These are phyloP conservation scores for Elsinoe fawcettii DNA, from an alignment of 2,329 filamentous ascomycete species.

Conservation along the genomic window DNA sequence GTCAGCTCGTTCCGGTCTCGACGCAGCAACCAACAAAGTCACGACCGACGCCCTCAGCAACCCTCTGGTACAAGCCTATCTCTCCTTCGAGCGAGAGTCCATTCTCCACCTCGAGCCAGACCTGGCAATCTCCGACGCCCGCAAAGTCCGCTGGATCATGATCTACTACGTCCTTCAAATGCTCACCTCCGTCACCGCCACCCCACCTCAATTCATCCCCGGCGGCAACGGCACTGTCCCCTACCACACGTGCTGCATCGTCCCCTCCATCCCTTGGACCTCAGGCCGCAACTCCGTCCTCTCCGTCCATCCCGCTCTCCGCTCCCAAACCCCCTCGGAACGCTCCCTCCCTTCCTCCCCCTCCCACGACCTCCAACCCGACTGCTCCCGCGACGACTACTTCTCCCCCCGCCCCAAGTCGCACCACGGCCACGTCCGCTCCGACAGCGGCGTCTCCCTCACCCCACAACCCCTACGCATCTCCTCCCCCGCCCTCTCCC, in stretches of 20 bases:
- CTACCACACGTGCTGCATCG: constrained; percentile 20
- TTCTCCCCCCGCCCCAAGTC: constrained; percentile 22
- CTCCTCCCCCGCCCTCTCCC: constrained; percentile 13
- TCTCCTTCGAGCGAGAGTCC: constrained; percentile 59
- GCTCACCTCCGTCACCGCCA: constrained; percentile 53
- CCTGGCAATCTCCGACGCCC: constrained; percentile 55
- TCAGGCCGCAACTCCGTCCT: constrained; percentile 49
- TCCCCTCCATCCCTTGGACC: constrained; percentile 40
- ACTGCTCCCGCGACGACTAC: constrained; percentile 38
- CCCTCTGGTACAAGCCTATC: constrained; percentile 59
- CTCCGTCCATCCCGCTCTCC: constrained; percentile 48
- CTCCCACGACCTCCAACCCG: constrained; percentile 33
- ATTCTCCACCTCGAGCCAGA: constrained; percentile 51
- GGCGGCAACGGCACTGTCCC: background rate
- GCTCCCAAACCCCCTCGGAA: constrained; percentile 36
- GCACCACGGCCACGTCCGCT: background rate
- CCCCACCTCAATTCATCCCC: constrained; percentile 38
- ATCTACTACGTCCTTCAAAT: constrained; percentile 67
- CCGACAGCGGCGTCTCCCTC: constrained; percentile 10
- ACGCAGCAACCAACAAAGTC: constrained; percentile 41
- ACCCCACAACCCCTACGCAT: constrained; percentile 17
- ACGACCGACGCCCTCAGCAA: constrained; percentile 33
- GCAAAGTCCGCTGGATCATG: constrained; percentile 71
- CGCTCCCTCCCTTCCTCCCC: constrained; percentile 4
- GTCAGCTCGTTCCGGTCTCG: constrained; percentile 46